Conservation (phyloP, 306 rosid genomes). For the Astragalus glycyphyllos region DNA sequence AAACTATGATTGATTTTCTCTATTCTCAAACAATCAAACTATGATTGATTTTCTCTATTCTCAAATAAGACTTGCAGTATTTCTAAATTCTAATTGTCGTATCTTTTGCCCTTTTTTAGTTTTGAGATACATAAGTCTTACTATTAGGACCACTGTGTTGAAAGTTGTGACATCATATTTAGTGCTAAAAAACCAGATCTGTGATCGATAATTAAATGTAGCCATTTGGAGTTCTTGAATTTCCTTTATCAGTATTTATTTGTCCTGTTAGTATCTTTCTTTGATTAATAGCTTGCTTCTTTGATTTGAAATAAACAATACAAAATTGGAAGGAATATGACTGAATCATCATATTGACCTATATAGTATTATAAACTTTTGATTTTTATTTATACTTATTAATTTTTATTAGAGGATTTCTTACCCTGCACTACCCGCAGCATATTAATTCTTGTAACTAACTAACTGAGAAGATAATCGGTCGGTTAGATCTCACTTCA, state of each 20-base stretch:
- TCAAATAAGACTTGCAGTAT: constrained; percentile 10
- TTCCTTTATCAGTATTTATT: constrained; percentile 35
- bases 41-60: constrained; percentile 3
- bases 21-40: constrained; percentile 21
- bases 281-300: constrained; percentile 14
- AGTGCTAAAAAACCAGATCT: not conserved
- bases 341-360: constrained; percentile 32
- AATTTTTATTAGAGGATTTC: not conserved
- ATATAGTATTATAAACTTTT: constrained; percentile 35
- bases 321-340: not conserved
- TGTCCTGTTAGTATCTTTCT: constrained; percentile 31
- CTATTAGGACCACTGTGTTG: constrained; percentile 1
- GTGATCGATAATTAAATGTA: constrained; percentile 23
- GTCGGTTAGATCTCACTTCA: too few species aligned
- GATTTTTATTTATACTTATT: constrained; percentile 5
- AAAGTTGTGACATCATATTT: constrained; percentile 20
- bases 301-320: constrained; percentile 21
- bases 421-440: too few species aligned
- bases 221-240: constrained; percentile 26
- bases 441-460: too few species aligned
- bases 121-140: constrained; percentile 15
- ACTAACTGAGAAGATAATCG: too few species aligned
- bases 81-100: not conserved
- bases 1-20: constrained; percentile 5
- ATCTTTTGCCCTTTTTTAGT: not conserved